Percentiles rank a stretch among this genome's conserved stretches.
These are phyloP conservation scores for Dionaea muscipula DNA, from an alignment of 179 eudicot species.

Conservation along the genomic window DNA sequence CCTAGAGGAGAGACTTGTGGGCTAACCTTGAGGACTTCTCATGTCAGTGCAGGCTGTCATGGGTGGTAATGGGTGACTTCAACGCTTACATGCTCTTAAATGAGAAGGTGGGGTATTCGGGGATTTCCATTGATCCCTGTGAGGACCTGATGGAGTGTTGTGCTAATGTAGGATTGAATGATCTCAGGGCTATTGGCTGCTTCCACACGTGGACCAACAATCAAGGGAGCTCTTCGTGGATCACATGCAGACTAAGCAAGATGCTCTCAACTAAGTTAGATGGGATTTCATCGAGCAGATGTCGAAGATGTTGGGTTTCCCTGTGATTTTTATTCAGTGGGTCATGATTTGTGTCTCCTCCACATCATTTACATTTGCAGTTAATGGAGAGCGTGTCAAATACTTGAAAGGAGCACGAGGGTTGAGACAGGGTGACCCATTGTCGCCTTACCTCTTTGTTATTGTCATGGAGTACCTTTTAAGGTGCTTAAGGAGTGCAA, in stretches of 20 bases:
- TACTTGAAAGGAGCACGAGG: background rate
- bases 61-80: background rate
- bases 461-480: background rate
- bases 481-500: no score
- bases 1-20: background rate
- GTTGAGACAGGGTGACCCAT: background rate
- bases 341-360: background rate
- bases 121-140: background rate
- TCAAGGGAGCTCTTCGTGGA: background rate
- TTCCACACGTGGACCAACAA: background rate
- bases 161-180: background rate
- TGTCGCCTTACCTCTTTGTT: background rate
- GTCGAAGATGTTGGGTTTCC: background rate
- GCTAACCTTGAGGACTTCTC: background rate
- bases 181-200: background rate
- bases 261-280: background rate
- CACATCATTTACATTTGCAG: background rate
- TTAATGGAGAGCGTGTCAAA: background rate
- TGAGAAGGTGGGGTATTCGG: background rate
- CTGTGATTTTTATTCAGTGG: background rate
- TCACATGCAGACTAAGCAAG: background rate
- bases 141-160: background rate
- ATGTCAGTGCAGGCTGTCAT: background rate
- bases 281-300: background rate
- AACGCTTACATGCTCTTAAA: background rate